These are phyloP conservation scores for Eutreptiella sp. DNA, from an alignment of 208 protist genomes.

Conservation along the genomic window DNA sequence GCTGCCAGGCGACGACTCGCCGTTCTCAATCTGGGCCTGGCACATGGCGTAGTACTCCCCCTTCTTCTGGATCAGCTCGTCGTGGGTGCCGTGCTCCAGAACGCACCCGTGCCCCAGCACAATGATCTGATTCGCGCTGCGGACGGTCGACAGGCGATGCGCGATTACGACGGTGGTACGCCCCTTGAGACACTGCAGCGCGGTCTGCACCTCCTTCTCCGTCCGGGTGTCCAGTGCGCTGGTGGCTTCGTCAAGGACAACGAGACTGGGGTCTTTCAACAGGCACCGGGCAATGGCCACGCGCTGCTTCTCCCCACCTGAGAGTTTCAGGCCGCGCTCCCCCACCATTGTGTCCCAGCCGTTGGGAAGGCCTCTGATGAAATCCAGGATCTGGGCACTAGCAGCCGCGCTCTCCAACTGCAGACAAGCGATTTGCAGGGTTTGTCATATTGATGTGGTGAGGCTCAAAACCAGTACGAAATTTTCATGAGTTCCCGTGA, in stretches of 20 bases:
- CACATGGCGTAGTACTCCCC: too few relatives aligned
- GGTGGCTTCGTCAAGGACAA: slow-evolving; percentile 62
- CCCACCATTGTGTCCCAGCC: slow-evolving; percentile 54
- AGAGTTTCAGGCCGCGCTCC: slow-evolving; percentile 54
- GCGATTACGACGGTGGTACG: slow-evolving; percentile 71
- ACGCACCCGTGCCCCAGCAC: slow-evolving; percentile 49
- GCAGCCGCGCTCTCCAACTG: slow-evolving; percentile 28
- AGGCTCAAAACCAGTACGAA: not conserved
- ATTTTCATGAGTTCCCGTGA: too few relatives aligned
- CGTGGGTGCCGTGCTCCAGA: slow-evolving; percentile 43
- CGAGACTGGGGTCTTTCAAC: slow-evolving; percentile 40
- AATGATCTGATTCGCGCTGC: slow-evolving; percentile 57
- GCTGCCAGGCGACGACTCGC: too few relatives aligned
- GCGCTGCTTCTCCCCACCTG: slow-evolving; percentile 61
- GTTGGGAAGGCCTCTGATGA: slow-evolving; percentile 38
- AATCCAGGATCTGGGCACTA: slow-evolving; percentile 41
- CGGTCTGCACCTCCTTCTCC: slow-evolving; percentile 44
- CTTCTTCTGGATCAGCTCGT: slow-evolving; percentile 47
- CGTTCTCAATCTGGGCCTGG: too few relatives aligned
- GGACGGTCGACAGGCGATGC: slow-evolving; percentile 59
- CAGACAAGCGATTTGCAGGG: slow-evolving; percentile 33
- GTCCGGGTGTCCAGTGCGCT: slow-evolving; percentile 50
- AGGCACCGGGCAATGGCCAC: slow-evolving; percentile 53
- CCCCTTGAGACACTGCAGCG: slow-evolving; percentile 35
- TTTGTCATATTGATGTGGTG: slow-evolving; percentile 12